Conservation (phyloP, 1,139 yeast species). For the Yarrowia galli region DNA sequence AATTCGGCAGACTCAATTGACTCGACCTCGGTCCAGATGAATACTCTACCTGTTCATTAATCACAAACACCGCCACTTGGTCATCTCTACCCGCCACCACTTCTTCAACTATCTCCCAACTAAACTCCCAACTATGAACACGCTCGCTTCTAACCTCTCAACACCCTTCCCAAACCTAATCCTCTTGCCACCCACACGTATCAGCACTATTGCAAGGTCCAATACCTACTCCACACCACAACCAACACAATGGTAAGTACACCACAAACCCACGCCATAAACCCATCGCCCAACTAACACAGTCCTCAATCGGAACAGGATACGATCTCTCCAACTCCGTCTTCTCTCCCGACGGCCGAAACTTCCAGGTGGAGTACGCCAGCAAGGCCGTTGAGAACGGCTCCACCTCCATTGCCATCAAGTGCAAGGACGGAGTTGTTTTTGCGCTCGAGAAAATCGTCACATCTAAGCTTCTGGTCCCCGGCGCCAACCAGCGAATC, state of each 20-base stretch:
- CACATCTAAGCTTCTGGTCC: slow-evolving; percentile 84
- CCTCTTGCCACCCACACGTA: slow-evolving; percentile 34
- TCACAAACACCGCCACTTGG: too few species aligned
- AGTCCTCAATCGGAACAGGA: slow-evolving; percentile 48
- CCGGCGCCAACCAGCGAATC: slow-evolving; percentile 86
- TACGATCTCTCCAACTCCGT: slow-evolving; percentile 48
- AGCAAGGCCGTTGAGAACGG: slow-evolving; percentile 97
- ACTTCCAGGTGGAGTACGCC: slow-evolving; percentile 98
- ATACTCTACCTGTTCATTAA: too few species aligned
- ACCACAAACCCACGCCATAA: neutral
- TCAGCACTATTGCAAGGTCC: neutral
- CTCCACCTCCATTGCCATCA: slow-evolving; percentile 92
- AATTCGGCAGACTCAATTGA: too few species aligned
- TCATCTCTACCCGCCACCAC: too few species aligned
- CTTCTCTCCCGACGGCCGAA: slow-evolving; percentile 70
- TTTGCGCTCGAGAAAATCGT: slow-evolving; percentile 95
- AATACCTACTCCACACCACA: slow-evolving; percentile 12
- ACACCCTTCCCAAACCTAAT: slow-evolving; percentile 14
- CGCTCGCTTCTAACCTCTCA: neutral
- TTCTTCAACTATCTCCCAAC: neutral
- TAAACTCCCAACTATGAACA: slow-evolving; percentile 2
- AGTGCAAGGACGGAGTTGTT: slow-evolving; percentile 90
- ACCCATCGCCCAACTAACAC: slow-evolving; percentile 1
- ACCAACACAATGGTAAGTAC: slow-evolving; percentile 30
- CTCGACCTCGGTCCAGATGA: too few species aligned